Evolutionary conservation across 2,329 filamentous ascomycete species (phyloP).

Genomic region (Colletotrichum sp.): DNA sequence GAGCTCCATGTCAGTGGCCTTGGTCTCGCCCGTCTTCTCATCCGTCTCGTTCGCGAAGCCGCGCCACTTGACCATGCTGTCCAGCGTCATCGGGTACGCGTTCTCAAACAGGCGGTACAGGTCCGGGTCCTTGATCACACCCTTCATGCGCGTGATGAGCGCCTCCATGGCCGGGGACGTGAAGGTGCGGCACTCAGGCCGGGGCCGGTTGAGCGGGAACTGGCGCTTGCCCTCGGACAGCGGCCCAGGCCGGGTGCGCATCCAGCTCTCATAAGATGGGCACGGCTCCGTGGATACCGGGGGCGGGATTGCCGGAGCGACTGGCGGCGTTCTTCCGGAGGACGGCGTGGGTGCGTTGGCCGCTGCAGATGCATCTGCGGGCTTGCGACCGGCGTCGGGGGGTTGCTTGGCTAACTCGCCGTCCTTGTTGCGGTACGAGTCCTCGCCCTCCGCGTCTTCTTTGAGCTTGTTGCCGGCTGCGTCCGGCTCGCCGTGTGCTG

Average conservation of each 20-base stretch:
- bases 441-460: conserved; percentile 1
- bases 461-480: background rate
- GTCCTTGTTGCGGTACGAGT: conserved; percentile 20
- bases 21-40: conserved; percentile 25
- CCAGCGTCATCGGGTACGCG: conserved; percentile 81
- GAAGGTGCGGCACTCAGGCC: conserved; percentile 80
- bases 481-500: conserved; percentile 6
- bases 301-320: background rate
- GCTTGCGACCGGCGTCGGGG: background rate
- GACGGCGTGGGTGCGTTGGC: background rate
- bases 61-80: conserved; percentile 83
- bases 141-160: conserved; percentile 59
- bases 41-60: conserved; percentile 53
- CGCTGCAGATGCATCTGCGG: background rate
- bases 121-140: conserved; percentile 57
- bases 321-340: background rate
- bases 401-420: conserved; percentile 1
- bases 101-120: conserved; percentile 84
- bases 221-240: conserved; percentile 72
- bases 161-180: conserved; percentile 77
- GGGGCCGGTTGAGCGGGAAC: conserved; percentile 82
- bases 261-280: conserved; percentile 6
- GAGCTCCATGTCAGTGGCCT: conserved; percentile 59
- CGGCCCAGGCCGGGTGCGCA: conserved; percentile 14
- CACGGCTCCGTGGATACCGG: background rate